A percentile compares a stretch with the other conserved stretches of the same genome.
These are phyloP conservation scores for Glaciozyma antarctica DNA, from an alignment of 768 basidiomycete genomes.

Conservation along the genomic window DNA sequence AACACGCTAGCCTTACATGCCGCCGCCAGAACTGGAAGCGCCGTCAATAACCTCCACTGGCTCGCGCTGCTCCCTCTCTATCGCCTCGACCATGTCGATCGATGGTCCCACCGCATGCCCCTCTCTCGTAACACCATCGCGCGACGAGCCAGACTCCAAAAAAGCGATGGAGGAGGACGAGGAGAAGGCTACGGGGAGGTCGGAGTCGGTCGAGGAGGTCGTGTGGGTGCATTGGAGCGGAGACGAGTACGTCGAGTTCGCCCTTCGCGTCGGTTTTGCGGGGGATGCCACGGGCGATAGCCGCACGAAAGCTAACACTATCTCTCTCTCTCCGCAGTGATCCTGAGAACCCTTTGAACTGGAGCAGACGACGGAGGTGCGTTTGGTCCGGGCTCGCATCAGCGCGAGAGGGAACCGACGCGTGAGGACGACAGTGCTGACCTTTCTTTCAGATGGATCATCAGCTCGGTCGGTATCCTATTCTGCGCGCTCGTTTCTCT, in stretches of 20 bases:
- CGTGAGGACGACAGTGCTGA: no score
- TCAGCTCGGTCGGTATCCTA: constrained; percentile 15
- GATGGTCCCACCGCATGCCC: no score
- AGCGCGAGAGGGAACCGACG: no score
- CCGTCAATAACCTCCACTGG: no score
- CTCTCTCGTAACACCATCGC: no score
- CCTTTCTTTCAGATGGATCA: constrained; percentile 12
- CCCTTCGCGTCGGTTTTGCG: not conserved
- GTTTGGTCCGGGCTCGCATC: no score
- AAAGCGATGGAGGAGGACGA: not conserved
- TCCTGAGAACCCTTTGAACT: constrained; percentile 29
- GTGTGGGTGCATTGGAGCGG: constrained; percentile 18
- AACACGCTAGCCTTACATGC: no score
- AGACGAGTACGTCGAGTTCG: constrained; percentile 1
- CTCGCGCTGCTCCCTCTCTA: no score
- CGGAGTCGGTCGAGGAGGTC: constrained; percentile 1
- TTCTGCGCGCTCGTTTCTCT: constrained; percentile 27
- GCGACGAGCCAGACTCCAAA: not conserved
- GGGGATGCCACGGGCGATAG: not conserved
- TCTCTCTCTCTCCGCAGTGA: constrained; percentile 2
- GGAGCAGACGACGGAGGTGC: constrained; percentile 12
- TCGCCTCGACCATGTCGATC: no score
- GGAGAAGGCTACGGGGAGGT: not conserved
- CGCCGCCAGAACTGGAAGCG: no score
- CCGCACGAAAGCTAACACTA: no score